Evolutionary conservation across 192 early-diverging fungal genomes (phyloP), one percentile per base, ranked within the genome.

Genomic region (Coemansia aciculifera): DNA sequence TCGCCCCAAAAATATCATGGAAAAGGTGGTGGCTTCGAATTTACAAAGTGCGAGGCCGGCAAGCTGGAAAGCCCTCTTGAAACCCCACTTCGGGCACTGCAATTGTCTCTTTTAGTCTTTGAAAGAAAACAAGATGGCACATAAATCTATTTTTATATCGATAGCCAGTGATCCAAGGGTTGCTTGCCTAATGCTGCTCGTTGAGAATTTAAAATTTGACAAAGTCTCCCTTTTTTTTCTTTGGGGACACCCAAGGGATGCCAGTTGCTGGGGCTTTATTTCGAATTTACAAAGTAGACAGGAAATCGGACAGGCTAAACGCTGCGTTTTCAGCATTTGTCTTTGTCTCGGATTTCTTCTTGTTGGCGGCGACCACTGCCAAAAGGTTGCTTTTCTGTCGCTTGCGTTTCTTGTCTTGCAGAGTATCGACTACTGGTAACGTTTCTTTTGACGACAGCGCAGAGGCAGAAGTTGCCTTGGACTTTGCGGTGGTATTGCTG

Each of bases 341-440:
- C 34, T 82, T 71, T 19, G 69, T 68, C 40, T 77, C 75, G 12
- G 39, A 42, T 52, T 74, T 82, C 23, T 77, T 82, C 59, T 77
- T 77, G 72, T 74, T 82, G 11, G 74, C 71, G 19, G 79, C 72
- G 32, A 82, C 72, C 5, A 65, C 66, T 1, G 79, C 79, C 46
- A 82, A 49, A 9, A 82, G 66, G 15, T 77, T 77, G 68, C 74
- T 77, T 19, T 82, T 82, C 69, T 77, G 49, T 32, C 67, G 64
- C 40, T 82, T 82, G 68, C 79, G 79, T 66, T 74, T 82, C 32
- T 71, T 73, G 44, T 54, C 38, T 42, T 69, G 67, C 9, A 32
- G 52, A 3, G 60, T 5, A n/a, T 73, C 64, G 8, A 40, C 42
- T 37, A 46, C 23, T 39, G 32, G 37, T 3, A 10, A 38, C 9